Percentiles rank a stretch among this genome's conserved stretches.
phyloP scores from a whole-genome alignment of 768 basidiomycete genomes.

The Inosperma sp. region DNA sequence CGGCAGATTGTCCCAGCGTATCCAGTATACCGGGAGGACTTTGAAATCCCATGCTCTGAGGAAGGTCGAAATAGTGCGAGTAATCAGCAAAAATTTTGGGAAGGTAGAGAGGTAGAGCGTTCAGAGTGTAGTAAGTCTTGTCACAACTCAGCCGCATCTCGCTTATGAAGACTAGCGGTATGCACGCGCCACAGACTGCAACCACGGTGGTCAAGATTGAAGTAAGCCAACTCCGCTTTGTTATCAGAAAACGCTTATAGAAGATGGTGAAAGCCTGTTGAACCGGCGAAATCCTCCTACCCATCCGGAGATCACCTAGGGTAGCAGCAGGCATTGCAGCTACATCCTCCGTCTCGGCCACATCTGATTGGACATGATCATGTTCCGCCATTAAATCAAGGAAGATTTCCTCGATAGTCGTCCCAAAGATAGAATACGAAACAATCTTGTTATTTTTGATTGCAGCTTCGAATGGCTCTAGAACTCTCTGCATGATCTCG shows the following conservation, averaged over 20 bases:
- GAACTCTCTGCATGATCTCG: too few relatives aligned
- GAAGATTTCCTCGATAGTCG: too few relatives aligned
- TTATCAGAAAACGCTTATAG: too few relatives aligned
- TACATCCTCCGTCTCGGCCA: constrained; percentile 9
- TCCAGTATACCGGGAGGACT: constrained; percentile 51
- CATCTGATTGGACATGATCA: constrained; percentile 20
- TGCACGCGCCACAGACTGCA: too few relatives aligned
- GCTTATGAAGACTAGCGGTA: constrained; percentile 56
- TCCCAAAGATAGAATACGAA: too few relatives aligned
- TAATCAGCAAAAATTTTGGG: constrained; percentile 39
- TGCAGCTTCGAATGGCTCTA: too few relatives aligned
- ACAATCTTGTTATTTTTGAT: too few relatives aligned
- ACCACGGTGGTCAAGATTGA: too few relatives aligned
- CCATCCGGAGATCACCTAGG: constrained; percentile 43
- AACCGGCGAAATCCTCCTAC: constrained; percentile 51
- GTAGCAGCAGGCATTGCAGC: constrained; percentile 19
- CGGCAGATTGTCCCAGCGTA: too few relatives aligned
- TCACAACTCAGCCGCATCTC: constrained; percentile 50
- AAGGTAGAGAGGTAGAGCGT: constrained; percentile 48
- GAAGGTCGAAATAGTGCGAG: constrained; percentile 27
- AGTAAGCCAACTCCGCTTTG: too few relatives aligned
- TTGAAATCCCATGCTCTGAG: constrained; percentile 35
- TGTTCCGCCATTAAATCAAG: constrained; percentile 57
- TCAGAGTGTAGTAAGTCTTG: constrained; percentile 32
- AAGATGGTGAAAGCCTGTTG: too few relatives aligned